Percentiles rank a stretch among this genome's conserved stretches.
Evolutionary conservation across 1,139 yeast species (phyloP).

Genomic region (Blastobotrys persicus): DNA sequence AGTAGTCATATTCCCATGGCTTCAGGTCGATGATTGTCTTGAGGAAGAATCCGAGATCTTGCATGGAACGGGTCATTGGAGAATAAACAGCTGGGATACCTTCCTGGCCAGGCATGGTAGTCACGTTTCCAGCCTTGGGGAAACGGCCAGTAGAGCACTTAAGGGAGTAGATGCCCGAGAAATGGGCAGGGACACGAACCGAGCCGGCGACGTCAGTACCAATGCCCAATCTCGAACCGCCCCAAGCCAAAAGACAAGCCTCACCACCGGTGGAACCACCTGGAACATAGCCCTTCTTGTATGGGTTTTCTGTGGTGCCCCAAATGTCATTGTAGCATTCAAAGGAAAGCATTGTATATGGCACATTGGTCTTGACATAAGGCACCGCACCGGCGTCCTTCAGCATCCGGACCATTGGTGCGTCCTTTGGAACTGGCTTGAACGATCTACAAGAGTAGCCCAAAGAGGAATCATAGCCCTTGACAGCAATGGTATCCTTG

Average conservation of each 20-base stretch:
- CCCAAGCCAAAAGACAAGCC: constrained; percentile 48
- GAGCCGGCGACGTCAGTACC: constrained; percentile 63
- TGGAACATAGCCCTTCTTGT: constrained; percentile 40
- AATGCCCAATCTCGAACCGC: constrained; percentile 48
- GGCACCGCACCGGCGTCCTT: constrained; percentile 48
- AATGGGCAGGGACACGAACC: constrained; percentile 50
- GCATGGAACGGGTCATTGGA: constrained; percentile 56
- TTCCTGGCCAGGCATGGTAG: constrained; percentile 57
- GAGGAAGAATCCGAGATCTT: constrained; percentile 64
- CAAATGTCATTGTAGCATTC: constrained; percentile 46
- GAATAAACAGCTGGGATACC: constrained; percentile 55
- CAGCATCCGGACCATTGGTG: constrained; percentile 40
- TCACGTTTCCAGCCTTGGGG: constrained; percentile 47
- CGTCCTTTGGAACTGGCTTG: constrained; percentile 38
- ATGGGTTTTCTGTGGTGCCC: constrained; percentile 47
- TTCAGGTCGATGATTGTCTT: constrained; percentile 52
- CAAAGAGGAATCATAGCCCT: constrained; percentile 51
- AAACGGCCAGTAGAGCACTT: constrained; percentile 52
- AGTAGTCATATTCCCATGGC: constrained; percentile 67
- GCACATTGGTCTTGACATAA: constrained; percentile 49
- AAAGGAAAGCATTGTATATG: constrained; percentile 47
- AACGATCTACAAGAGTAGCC: constrained; percentile 47
- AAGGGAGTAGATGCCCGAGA: constrained; percentile 48
- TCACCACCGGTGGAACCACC: constrained; percentile 56
- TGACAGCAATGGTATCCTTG: constrained; percentile 49